Conservation (phyloP, 352 stramenopile genomes). For the Phytophthora kernoviae region DNA sequence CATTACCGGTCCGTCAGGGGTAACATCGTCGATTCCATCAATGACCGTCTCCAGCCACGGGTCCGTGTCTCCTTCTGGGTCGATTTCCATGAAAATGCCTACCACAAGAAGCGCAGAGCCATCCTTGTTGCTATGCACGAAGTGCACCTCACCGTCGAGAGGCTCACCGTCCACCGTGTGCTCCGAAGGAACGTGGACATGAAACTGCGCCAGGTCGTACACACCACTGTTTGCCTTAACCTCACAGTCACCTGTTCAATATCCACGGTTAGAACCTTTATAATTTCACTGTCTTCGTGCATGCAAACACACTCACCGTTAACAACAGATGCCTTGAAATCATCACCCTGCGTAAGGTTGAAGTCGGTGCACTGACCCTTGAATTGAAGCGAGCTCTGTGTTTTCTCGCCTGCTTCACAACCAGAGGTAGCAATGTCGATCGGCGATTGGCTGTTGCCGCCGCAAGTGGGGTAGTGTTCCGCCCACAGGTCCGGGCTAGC, state of each 20-base stretch:
- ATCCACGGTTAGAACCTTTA: background rate
- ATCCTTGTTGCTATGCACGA: constrained; percentile 39
- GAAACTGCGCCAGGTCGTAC: constrained; percentile 34
- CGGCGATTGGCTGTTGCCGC: constrained; percentile 28
- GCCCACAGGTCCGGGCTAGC: constrained; percentile 22
- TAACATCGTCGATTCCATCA: constrained; percentile 23
- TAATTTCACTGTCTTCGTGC: no score
- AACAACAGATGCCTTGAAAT: constrained; percentile 17
- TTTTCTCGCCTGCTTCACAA: background rate
- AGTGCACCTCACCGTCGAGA: constrained; percentile 39
- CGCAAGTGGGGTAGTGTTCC: constrained; percentile 16
- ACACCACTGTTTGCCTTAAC: constrained; percentile 4
- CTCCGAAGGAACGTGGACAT: constrained; percentile 42
- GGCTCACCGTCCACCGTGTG: constrained; percentile 38
- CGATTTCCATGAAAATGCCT: constrained; percentile 20
- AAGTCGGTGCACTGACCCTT: constrained; percentile 19
- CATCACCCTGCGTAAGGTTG: constrained; percentile 23
- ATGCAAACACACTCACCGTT: constrained; percentile 1
- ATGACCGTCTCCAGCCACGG: constrained; percentile 30
- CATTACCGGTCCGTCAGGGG: background rate
- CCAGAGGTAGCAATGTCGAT: constrained; percentile 23
- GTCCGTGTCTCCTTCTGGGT: constrained; percentile 8
- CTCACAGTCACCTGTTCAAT: constrained; percentile 3
- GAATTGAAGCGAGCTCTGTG: constrained; percentile 21
- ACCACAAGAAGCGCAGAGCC: constrained; percentile 33